phyloP scores from a whole-genome alignment of 1,139 yeast species.

The Hyphopichia khmerensis region DNA sequence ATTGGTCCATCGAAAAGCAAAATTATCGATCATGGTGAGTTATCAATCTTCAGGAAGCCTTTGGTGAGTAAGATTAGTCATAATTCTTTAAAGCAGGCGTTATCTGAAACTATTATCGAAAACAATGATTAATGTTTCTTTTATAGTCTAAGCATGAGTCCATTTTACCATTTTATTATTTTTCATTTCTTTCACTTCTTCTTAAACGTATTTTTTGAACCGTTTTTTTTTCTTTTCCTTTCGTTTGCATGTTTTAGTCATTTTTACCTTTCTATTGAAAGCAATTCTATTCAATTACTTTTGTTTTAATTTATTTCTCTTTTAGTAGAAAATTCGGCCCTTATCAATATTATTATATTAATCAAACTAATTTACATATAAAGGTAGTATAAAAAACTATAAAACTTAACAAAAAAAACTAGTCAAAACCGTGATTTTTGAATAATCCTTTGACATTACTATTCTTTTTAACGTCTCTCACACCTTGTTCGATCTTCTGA shows the following conservation, averaged over 20 bases:
- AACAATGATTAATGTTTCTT: not conserved
- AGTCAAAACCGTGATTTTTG: not conserved
- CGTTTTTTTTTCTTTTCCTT: not conserved
- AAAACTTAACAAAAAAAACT: not conserved
- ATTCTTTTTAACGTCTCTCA: slow-evolving; percentile 20
- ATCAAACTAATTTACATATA: not conserved
- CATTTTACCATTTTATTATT: not conserved
- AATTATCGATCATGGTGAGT: slow-evolving; percentile 42
- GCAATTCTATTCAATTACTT: too few relatives aligned
- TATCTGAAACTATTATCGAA: slow-evolving; percentile 13
- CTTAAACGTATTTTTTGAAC: too few relatives aligned
- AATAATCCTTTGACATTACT: slow-evolving; percentile 8
- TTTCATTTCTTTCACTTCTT: not conserved
- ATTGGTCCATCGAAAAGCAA: slow-evolving; percentile 50
- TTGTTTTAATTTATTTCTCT: too few relatives aligned
- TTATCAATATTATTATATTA: not conserved
- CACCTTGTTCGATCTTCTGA: slow-evolving; percentile 25
- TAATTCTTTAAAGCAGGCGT: slow-evolving; percentile 35
- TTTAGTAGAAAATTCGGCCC: too few relatives aligned
- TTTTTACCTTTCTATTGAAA: too few relatives aligned
- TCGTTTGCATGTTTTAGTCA: too few relatives aligned
- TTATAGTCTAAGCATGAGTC: too few relatives aligned
- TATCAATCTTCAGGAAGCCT: slow-evolving; percentile 38
- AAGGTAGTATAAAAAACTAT: too few relatives aligned
- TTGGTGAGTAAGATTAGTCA: slow-evolving; percentile 35